These are phyloP conservation scores for Tetracladium maxilliforme DNA, from an alignment of 2,329 filamentous ascomycete species.

Conservation along the genomic window DNA sequence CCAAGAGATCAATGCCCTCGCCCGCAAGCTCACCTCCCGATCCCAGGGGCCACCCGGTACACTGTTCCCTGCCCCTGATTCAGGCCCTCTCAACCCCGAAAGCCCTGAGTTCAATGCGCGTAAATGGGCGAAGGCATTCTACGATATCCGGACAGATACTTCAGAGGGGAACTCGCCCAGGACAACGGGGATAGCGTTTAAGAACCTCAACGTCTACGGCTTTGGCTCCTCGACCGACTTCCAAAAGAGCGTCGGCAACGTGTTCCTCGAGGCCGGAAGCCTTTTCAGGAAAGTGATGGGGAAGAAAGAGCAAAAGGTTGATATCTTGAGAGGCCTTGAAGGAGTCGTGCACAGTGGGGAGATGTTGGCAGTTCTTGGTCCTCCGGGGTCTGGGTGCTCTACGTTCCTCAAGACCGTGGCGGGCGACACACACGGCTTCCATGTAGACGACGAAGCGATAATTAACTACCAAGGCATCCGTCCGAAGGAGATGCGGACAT, in stretches of 20 bases:
- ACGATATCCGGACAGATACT: too few species aligned
- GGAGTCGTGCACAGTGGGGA: slow-evolving; percentile 56
- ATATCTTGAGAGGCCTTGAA: slow-evolving; percentile 55
- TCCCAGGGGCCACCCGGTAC: too few species aligned
- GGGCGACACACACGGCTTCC: slow-evolving; percentile 70
- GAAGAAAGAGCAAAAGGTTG: slow-evolving; percentile 30
- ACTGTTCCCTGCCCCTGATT: too few species aligned
- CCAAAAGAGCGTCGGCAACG: slow-evolving; percentile 11
- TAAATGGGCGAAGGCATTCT: slow-evolving; percentile 3
- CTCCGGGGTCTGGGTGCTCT: slow-evolving; percentile 62
- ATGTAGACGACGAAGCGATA: slow-evolving; percentile 52
- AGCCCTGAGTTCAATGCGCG: slow-evolving; percentile 2
- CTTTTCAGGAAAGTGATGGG: slow-evolving; percentile 34
- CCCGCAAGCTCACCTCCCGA: slow-evolving; percentile 39
- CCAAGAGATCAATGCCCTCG: slow-evolving; percentile 29
- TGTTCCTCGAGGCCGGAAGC: slow-evolving; percentile 25
- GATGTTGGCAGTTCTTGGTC: slow-evolving; percentile 63
- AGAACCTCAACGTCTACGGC: slow-evolving; percentile 9
- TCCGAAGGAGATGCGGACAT: slow-evolving; percentile 55
- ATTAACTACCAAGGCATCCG: slow-evolving; percentile 65
- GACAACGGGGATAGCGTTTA: slow-evolving; percentile 9
- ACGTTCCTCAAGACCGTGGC: slow-evolving; percentile 76
- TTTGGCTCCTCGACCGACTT: slow-evolving; percentile 11
- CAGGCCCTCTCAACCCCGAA: too few species aligned
- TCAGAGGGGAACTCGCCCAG: slow-evolving; percentile 5